A percentile compares a stretch with the other conserved stretches of the same genome.
phyloP scores from a whole-genome alignment of 169 alveolate species.

The Plasmodium billcollinsi region DNA sequence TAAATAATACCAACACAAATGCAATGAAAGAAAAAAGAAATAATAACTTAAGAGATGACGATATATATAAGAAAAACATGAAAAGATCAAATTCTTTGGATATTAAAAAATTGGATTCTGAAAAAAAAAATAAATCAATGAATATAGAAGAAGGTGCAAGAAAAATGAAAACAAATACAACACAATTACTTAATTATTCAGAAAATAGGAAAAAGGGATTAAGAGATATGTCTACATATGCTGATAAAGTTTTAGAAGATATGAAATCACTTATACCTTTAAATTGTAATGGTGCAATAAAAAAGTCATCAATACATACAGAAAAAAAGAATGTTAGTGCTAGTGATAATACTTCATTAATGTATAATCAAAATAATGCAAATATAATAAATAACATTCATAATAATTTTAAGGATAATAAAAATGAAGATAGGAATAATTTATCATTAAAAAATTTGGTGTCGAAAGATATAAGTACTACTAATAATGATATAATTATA shows the following conservation, averaged over 20 bases:
- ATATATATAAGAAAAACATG: constrained; percentile 4
- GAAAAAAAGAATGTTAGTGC: neutral
- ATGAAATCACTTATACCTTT: constrained; percentile 72
- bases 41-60: neutral
- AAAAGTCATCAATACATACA: neutral
- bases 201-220: constrained; percentile 65
- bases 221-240: constrained; percentile 77
- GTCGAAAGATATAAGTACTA: too few relatives aligned
- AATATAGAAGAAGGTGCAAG: neutral
- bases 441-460: too few relatives aligned
- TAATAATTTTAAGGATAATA: neutral
- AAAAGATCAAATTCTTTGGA: constrained; percentile 60
- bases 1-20: neutral
- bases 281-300: constrained; percentile 14
- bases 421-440: too few relatives aligned
- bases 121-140: neutral
- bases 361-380: neutral
- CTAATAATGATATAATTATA: too few relatives aligned
- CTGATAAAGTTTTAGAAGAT: constrained; percentile 61
- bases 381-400: neutral
- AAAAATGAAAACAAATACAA: constrained; percentile 13
- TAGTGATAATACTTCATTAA: constrained; percentile 1
- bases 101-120: constrained; percentile 13
- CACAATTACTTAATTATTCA: constrained; percentile 61
- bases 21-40: neutral